Conservation (phyloP, 495 filamentous ascomycete species). For the Penicillium herquei region DNA sequence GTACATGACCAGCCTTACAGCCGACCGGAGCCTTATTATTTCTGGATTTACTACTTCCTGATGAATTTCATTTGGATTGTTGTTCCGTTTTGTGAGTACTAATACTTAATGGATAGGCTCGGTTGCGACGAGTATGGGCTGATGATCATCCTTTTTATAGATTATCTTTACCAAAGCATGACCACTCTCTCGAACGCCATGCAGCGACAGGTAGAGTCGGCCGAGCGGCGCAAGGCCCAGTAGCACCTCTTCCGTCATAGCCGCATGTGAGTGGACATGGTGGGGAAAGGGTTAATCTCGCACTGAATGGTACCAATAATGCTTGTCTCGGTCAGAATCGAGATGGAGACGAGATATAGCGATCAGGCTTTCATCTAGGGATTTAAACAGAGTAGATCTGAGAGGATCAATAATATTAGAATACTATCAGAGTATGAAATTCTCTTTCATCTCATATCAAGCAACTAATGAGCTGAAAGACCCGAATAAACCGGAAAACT, state of each 20-base stretch:
- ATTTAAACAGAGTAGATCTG: not conserved
- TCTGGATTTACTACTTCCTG: slow-evolving; percentile 83
- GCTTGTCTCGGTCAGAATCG: slow-evolving; percentile 4
- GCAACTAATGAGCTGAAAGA: not conserved
- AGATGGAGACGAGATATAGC: not conserved
- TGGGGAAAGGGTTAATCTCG: not conserved
- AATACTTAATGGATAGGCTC: not conserved
- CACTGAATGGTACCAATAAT: slow-evolving; percentile 3
- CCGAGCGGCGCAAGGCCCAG: slow-evolving; percentile 34
- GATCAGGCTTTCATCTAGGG: not conserved
- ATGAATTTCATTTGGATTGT: slow-evolving; percentile 89
- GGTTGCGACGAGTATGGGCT: not conserved
- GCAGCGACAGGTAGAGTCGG: slow-evolving; percentile 36
- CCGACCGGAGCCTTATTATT: slow-evolving; percentile 77
- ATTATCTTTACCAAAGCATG: slow-evolving; percentile 53
- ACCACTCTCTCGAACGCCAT: slow-evolving; percentile 47
- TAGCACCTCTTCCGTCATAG: slow-evolving; percentile 29
- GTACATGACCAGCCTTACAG: slow-evolving; percentile 59
- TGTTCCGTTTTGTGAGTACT: slow-evolving; percentile 58
- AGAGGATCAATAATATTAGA: not conserved
- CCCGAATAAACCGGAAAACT: not conserved
- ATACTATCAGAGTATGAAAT: too few species aligned
- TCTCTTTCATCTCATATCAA: too few species aligned
- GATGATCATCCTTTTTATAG: slow-evolving; percentile 24
- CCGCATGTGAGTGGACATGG: slow-evolving; percentile 13